These are phyloP conservation scores for Chlorophyllum brunneum DNA, from an alignment of 768 basidiomycete genomes.

Conservation along the genomic window DNA sequence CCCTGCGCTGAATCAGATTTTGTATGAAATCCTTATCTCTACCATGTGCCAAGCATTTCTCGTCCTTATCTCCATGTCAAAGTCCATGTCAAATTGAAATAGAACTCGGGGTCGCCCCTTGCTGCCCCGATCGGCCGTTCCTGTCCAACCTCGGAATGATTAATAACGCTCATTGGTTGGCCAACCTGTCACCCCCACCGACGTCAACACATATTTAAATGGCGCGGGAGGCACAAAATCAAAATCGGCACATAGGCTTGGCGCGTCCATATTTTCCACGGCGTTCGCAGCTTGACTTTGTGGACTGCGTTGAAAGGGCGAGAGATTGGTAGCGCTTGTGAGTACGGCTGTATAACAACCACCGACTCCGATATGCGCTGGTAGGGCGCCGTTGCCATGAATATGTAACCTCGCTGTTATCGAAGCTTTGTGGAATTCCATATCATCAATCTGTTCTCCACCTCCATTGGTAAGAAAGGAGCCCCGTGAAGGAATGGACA, in stretches of 20 bases:
- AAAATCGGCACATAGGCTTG: too few relatives aligned
- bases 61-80: background rate
- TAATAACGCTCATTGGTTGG: background rate
- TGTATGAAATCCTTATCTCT: slow-evolving; percentile 24
- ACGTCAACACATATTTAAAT: background rate
- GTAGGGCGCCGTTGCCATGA: too few relatives aligned
- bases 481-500: background rate
- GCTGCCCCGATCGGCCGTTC: background rate
- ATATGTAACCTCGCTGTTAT: too few relatives aligned
- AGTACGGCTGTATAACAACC: too few relatives aligned
- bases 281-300: too few relatives aligned
- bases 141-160: background rate
- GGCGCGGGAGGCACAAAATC: too few relatives aligned
- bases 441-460: background rate
- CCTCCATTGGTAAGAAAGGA: background rate
- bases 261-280: too few relatives aligned
- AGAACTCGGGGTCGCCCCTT: background rate
- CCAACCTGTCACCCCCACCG: background rate
- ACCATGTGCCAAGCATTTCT: background rate
- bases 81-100: background rate
- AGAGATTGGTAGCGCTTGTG: too few relatives aligned
- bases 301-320: too few relatives aligned
- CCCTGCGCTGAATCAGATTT: slow-evolving; percentile 4
- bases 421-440: background rate
- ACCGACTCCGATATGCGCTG: too few relatives aligned